A percentile compares a stretch with the other conserved stretches of the same genome.
Conservation (phyloP, 2,329 filamentous ascomycete genomes). For the Byssothecium circinans region DNA sequence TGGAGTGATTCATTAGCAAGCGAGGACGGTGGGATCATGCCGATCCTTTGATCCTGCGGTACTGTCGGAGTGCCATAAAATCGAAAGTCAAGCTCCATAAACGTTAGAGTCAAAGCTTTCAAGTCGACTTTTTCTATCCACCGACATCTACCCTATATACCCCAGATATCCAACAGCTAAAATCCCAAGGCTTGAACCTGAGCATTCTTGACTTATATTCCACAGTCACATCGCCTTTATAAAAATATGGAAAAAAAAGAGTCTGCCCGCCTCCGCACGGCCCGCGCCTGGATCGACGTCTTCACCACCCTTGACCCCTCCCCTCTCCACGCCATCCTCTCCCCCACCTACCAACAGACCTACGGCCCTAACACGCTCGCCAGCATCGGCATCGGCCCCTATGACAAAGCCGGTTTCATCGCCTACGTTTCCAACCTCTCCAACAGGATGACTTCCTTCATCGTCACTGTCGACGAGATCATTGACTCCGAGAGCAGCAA, state of each 20-base stretch:
- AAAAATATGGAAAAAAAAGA: not conserved
- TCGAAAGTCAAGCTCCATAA: too few species aligned
- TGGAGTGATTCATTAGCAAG: too few species aligned
- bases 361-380: conserved; percentile 14
- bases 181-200: not conserved
- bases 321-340: not conserved
- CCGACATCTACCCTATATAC: too few species aligned
- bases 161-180: too few species aligned
- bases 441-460: conserved; percentile 18
- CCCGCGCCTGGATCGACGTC: not conserved
- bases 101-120: too few species aligned
- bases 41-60: too few species aligned
- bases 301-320: conserved; percentile 2
- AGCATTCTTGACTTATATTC: too few species aligned
- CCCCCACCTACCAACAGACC: conserved; percentile 2
- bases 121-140: too few species aligned
- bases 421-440: conserved; percentile 13
- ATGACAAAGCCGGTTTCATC: conserved; percentile 9
- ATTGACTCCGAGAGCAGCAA: conserved; percentile 20
- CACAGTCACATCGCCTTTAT: not conserved
- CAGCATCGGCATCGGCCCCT: not conserved
- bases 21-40: too few species aligned
- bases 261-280: conserved; percentile 2
- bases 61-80: too few species aligned
- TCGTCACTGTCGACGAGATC: conserved; percentile 16